Conservation (phyloP, 805 yeast genomes). For the Zygotorulaspora danielsina region DNA sequence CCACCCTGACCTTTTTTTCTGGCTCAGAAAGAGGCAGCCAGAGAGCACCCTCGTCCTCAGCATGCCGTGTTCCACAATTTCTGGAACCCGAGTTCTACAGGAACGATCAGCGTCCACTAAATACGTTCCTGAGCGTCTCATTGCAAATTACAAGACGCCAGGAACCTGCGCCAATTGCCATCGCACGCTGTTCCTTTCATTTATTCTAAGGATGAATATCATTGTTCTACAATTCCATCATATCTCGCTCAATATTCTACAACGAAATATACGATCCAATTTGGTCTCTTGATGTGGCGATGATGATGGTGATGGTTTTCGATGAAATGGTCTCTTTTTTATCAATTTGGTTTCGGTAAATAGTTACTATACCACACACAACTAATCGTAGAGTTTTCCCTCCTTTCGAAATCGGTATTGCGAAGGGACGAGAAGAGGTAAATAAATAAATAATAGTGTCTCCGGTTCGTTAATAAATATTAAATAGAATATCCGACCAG, state of each 20-base stretch:
- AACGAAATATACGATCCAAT: not conserved
- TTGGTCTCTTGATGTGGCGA: slow-evolving; percentile 8
- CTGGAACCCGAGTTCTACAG: too few relatives aligned
- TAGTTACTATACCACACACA: not conserved
- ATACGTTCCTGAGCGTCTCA: too few relatives aligned
- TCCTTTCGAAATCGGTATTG: not conserved
- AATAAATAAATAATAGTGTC: slow-evolving; percentile 1
- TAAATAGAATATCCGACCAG: slow-evolving; percentile 1
- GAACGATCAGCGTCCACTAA: too few relatives aligned
- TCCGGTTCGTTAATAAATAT: slow-evolving; percentile 2
- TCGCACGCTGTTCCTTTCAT: not conserved
- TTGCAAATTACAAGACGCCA: not conserved
- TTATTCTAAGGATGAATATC: not conserved
- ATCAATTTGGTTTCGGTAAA: not conserved
- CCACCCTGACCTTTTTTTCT: too few relatives aligned
- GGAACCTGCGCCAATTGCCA: not conserved
- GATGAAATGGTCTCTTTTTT: not conserved
- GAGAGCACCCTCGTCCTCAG: too few relatives aligned
- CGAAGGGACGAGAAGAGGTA: slow-evolving; percentile 1
- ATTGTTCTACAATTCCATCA: not conserved
- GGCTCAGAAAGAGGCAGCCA: too few relatives aligned
- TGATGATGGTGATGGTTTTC: slow-evolving; percentile 1
- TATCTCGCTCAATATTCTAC: slow-evolving; percentile 1
- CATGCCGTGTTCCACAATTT: too few relatives aligned
- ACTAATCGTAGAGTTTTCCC: not conserved